Evolutionary conservation across 163 green algal genomes (phyloP).

Genomic region (Volvox carteri): DNA sequence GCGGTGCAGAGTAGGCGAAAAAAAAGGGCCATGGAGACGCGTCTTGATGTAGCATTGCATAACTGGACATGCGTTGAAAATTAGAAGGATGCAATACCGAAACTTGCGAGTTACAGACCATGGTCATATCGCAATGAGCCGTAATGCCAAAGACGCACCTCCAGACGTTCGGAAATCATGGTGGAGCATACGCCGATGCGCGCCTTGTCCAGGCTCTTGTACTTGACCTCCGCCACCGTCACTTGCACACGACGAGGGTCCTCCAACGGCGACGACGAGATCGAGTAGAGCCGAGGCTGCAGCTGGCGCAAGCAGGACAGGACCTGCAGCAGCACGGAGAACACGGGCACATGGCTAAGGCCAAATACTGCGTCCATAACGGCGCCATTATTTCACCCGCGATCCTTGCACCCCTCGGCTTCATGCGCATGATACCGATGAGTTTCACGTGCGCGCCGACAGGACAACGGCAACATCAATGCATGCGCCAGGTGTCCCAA

Average conservation of each 20-base stretch:
- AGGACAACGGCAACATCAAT: neutral
- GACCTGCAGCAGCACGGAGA: conserved; percentile 57
- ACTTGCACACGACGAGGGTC: conserved; percentile 60
- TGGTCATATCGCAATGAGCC: no score
- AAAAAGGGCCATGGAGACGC: neutral
- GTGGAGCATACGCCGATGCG: conserved; percentile 85
- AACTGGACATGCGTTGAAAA: no score
- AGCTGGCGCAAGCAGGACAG: conserved; percentile 79
- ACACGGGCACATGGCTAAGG: no score
- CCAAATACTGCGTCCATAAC: neutral
- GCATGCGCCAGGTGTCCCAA: neutral
- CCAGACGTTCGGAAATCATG: conserved; percentile 73
- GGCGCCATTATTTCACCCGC: no score
- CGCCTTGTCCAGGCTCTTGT: conserved; percentile 66
- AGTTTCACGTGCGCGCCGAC: neutral
- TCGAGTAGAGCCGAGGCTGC: conserved; percentile 94
- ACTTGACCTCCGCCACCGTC: conserved; percentile 85
- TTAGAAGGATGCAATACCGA: no score
- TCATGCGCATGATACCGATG: neutral
- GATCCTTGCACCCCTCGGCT: neutral
- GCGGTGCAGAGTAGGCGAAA: no score
- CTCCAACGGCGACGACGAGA: conserved; percentile 84
- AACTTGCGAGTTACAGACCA: no score
- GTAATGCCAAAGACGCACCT: no score
- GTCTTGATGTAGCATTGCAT: no score